phyloP scores from a whole-genome alignment of 1,284 basidiomycete species.

The Cryptococcus sp. region DNA sequence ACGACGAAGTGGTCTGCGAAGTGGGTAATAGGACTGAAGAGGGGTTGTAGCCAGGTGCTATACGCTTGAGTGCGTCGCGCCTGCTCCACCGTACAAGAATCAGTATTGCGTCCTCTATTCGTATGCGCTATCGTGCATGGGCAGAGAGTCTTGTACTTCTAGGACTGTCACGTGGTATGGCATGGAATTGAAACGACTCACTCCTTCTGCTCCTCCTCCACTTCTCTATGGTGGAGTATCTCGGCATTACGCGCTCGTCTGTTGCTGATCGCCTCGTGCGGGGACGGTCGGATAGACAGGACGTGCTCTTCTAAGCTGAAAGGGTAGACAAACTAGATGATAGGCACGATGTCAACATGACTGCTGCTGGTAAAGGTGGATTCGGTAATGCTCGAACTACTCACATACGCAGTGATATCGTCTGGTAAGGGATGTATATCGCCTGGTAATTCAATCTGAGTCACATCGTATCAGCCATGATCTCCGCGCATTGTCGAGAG shows the following conservation, averaged over 20 bases:
- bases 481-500: neutral
- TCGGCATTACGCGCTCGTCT: slow-evolving; percentile 67
- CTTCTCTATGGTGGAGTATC: slow-evolving; percentile 67
- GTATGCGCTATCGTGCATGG: slow-evolving; percentile 59
- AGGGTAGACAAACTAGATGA: slow-evolving; percentile 81
- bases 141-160: neutral
- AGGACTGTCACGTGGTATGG: neutral
- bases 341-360: neutral
- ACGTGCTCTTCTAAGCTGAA: slow-evolving; percentile 86
- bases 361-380: neutral
- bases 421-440: slow-evolving; percentile 91
- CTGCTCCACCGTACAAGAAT: slow-evolving; percentile 54
- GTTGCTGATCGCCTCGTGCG: slow-evolving; percentile 65
- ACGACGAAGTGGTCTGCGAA: slow-evolving; percentile 20
- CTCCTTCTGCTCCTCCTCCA: slow-evolving; percentile 73
- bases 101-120: slow-evolving; percentile 63
- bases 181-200: slow-evolving; percentile 52
- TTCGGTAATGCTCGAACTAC: slow-evolving; percentile 37
- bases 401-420: slow-evolving; percentile 80
- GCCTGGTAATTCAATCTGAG: slow-evolving; percentile 73
- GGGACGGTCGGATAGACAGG: slow-evolving; percentile 68
- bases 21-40: slow-evolving; percentile 43
- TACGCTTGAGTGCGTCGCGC: slow-evolving; percentile 37
- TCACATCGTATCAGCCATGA: neutral
- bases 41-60: slow-evolving; percentile 53